phyloP scores from a whole-genome alignment of 345 rosid species.

The Microcos paniculata region DNA sequence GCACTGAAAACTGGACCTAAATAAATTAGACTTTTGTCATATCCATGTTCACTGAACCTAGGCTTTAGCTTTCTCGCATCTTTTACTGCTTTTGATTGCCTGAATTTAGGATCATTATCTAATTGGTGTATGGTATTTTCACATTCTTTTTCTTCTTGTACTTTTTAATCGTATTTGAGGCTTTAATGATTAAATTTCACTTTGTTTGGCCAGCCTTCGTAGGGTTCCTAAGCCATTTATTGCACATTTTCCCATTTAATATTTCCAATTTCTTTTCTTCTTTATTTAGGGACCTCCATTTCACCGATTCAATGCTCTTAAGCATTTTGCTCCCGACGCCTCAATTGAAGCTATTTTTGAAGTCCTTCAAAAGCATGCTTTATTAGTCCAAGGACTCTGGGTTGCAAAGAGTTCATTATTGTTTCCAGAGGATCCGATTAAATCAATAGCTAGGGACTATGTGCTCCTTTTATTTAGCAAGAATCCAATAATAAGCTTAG shows the following conservation, averaged over 20 bases:
- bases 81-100: not conserved
- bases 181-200: not conserved
- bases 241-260: conserved; percentile 14
- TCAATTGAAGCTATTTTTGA: conserved; percentile 49
- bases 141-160: not conserved
- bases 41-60: not conserved
- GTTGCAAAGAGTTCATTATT: conserved; percentile 53
- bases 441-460: conserved; percentile 15
- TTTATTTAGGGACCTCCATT: conserved; percentile 52
- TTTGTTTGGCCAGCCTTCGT: not conserved
- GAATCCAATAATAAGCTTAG: conserved; percentile 27
- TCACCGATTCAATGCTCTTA: conserved; percentile 58
- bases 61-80: not conserved
- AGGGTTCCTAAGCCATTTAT: not conserved
- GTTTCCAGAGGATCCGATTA: not conserved
- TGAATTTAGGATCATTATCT: conserved; percentile 5
- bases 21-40: not conserved
- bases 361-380: conserved; percentile 56
- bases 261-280: conserved; percentile 9
- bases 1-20: not conserved
- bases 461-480: conserved; percentile 32
- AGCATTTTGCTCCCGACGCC: conserved; percentile 55
- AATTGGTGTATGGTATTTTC: not conserved
- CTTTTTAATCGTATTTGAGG: not conserved
- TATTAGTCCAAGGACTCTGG: conserved; percentile 90